Evolutionary conservation across 2,329 filamentous ascomycete species (phyloP).

Genomic region (Fusarium brachygibbosum): DNA sequence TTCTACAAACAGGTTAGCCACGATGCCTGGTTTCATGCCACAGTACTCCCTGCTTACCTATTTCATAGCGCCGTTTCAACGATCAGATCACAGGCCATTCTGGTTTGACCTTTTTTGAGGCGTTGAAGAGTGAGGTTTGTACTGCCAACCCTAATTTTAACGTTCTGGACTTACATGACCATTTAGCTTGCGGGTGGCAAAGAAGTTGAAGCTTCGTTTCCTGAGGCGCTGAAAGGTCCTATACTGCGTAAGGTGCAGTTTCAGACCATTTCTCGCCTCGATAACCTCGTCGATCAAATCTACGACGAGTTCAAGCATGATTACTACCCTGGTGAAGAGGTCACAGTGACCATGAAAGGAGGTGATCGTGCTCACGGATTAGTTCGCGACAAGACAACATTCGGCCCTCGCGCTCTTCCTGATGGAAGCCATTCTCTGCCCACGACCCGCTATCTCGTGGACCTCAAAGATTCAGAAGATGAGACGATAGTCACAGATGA

Average conservation of each 20-base stretch:
- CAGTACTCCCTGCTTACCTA: slow-evolving; percentile 35
- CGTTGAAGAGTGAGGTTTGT: slow-evolving; percentile 88
- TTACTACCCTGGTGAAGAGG: slow-evolving; percentile 90
- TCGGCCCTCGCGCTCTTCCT: slow-evolving; percentile 69
- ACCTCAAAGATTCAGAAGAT: slow-evolving; percentile 75
- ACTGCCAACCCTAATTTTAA: not conserved
- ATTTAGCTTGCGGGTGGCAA: slow-evolving; percentile 79
- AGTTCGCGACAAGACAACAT: slow-evolving; percentile 87
- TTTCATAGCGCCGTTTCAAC: slow-evolving; percentile 82
- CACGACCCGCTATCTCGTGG: slow-evolving; percentile 85
- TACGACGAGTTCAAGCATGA: slow-evolving; percentile 87
- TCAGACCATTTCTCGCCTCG: slow-evolving; percentile 88
- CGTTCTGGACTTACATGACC: slow-evolving; percentile 27
- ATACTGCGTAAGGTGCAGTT: slow-evolving; percentile 93
- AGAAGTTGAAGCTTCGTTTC: slow-evolving; percentile 92
- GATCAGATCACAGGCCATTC: slow-evolving; percentile 97
- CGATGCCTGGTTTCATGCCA: slow-evolving; percentile 10
- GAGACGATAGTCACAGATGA: slow-evolving; percentile 85
- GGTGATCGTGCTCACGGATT: slow-evolving; percentile 79
- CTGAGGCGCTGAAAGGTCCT: slow-evolving; percentile 89
- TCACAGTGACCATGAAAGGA: slow-evolving; percentile 78
- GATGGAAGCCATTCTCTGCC: slow-evolving; percentile 79
- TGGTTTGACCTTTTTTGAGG: slow-evolving; percentile 91
- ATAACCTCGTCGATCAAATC: slow-evolving; percentile 78
- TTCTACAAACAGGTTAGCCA: slow-evolving; percentile 87